These are phyloP conservation scores for Biscogniauxia mediterranea DNA, from an alignment of 2,329 filamentous ascomycete genomes.

Conservation along the genomic window DNA sequence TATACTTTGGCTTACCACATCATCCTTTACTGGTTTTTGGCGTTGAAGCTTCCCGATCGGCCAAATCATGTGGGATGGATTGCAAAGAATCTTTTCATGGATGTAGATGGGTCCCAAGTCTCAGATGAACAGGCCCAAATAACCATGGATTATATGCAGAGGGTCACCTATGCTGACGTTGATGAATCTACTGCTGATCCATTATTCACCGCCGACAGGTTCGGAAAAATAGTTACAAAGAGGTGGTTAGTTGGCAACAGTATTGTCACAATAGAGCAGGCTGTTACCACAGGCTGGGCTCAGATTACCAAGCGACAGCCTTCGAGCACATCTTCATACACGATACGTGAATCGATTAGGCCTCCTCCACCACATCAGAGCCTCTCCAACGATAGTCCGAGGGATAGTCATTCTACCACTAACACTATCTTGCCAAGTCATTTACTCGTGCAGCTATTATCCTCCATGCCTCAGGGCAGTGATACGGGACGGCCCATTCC, in stretches of 20 bases:
- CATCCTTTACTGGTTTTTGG: constrained; percentile 95
- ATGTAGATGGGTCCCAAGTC: constrained; percentile 69
- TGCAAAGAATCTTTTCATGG: constrained; percentile 78
- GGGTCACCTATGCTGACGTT: constrained; percentile 80
- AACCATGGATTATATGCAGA: constrained; percentile 92
- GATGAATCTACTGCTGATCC: constrained; percentile 70
- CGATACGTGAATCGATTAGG: constrained; percentile 58
- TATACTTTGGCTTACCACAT: constrained; percentile 93
- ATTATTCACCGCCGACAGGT: constrained; percentile 62
- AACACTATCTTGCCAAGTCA: constrained; percentile 71
- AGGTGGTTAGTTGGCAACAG: constrained; percentile 73
- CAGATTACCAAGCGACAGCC: constrained; percentile 70
- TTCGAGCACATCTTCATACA: constrained; percentile 62
- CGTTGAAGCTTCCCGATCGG: constrained; percentile 80
- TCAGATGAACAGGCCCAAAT: constrained; percentile 92
- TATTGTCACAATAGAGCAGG: constrained; percentile 72
- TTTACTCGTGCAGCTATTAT: constrained; percentile 66
- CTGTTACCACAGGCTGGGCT: constrained; percentile 63
- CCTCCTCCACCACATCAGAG: constrained; percentile 58
- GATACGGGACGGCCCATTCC: constrained; percentile 68
- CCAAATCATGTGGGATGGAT: constrained; percentile 88
- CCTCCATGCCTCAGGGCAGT: constrained; percentile 57
- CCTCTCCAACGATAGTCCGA: constrained; percentile 45
- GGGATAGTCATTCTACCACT: constrained; percentile 50
- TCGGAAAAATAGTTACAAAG: constrained; percentile 65